These are phyloP conservation scores for Lactifluus rugatus DNA, from an alignment of 768 basidiomycete genomes.

Conservation along the genomic window DNA sequence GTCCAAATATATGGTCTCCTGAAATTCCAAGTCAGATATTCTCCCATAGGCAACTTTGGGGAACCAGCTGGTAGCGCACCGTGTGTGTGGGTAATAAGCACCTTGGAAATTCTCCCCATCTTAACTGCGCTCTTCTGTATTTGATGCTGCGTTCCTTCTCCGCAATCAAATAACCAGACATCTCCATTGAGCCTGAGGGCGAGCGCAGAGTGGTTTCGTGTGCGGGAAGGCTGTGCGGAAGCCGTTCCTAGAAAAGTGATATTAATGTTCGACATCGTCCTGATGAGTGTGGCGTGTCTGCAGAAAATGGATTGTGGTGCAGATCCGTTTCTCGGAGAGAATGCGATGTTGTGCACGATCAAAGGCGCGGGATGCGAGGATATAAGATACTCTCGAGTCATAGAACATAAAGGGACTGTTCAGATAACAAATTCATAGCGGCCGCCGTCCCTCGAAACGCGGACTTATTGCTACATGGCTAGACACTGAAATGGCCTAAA, in stretches of 20 bases:
- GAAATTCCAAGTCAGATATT: neutral
- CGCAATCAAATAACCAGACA: constrained; percentile 82
- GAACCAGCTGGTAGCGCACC: constrained; percentile 35
- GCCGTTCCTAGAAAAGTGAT: constrained; percentile 76
- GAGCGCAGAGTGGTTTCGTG: constrained; percentile 68
- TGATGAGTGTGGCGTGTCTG: too few relatives aligned
- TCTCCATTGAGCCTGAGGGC: constrained; percentile 56
- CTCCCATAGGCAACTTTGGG: neutral
- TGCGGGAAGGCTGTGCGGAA: constrained; percentile 70
- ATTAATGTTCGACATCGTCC: constrained; percentile 28
- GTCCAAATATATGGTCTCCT: constrained; percentile 80
- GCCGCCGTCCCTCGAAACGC: too few relatives aligned
- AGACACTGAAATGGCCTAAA: too few relatives aligned
- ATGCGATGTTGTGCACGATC: neutral
- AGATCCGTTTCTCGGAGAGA: too few relatives aligned
- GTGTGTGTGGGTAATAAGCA: constrained; percentile 87
- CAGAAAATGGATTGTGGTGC: too few relatives aligned
- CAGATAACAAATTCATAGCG: too few relatives aligned
- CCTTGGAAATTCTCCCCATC: constrained; percentile 70
- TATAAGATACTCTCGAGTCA: neutral
- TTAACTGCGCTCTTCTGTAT: constrained; percentile 63
- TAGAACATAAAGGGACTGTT: too few relatives aligned
- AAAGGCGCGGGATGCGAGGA: neutral
- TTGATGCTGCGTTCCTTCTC: constrained; percentile 75
- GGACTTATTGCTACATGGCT: too few relatives aligned